A percentile compares a stretch with the other conserved stretches of the same genome.
Evolutionary conservation across 78 protist genomes (phyloP).

Genomic region (Tieghemostelium lacteum): DNA sequence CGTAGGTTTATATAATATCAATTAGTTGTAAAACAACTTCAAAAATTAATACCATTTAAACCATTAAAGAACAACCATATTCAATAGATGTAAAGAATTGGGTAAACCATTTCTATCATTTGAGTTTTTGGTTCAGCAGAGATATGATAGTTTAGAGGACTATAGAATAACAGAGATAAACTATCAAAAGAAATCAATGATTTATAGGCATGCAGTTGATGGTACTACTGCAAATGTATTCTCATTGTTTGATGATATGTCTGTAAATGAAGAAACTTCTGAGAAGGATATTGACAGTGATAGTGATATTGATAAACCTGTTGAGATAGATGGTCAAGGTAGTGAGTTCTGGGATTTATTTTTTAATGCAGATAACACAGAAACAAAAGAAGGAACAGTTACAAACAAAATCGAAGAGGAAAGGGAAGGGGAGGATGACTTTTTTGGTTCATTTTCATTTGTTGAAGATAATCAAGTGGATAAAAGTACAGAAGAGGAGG

Average conservation of each 20-base stretch:
- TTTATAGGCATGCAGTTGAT: too few species aligned
- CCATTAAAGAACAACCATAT: not conserved
- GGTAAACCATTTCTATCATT: slow-evolving; percentile 16
- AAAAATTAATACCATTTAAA: too few species aligned
- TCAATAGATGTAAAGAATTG: not conserved
- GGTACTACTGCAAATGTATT: not conserved
- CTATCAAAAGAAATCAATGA: not conserved
- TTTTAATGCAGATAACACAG: not conserved
- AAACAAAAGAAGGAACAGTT: not conserved
- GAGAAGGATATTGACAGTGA: too few species aligned
- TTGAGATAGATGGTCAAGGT: not conserved
- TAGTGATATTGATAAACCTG: not conserved
- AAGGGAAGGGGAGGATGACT: not conserved
- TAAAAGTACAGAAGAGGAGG: not conserved
- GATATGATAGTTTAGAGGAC: not conserved
- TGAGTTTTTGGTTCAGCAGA: not conserved
- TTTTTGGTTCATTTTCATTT: not conserved
- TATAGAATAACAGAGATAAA: not conserved
- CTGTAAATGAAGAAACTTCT: not conserved
- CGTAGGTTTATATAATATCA: not conserved
- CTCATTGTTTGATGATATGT: not conserved
- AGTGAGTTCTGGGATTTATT: too few species aligned
- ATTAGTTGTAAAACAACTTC: not conserved
- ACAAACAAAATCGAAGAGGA: not conserved
- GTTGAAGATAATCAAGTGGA: not conserved